Conservation (phyloP, 129 eudicot species). For the Mikania micrantha region DNA sequence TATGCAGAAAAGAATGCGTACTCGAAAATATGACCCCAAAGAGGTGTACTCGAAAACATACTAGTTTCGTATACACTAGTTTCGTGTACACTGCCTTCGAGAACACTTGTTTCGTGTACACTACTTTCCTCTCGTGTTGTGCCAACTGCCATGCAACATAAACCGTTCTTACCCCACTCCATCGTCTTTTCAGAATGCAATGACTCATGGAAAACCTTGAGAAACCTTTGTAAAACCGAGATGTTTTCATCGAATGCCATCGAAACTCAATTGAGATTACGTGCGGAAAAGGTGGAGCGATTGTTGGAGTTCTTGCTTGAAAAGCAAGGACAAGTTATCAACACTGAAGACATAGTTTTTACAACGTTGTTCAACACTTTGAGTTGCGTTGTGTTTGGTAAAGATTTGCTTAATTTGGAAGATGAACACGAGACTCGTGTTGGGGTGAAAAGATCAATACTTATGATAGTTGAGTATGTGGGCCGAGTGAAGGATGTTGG, state of each 20-base stretch:
- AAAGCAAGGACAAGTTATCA: slow-evolving; percentile 12
- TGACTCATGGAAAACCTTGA: slow-evolving; percentile 18
- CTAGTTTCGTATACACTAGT: too few species aligned
- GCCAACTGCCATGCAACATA: slow-evolving; percentile 4
- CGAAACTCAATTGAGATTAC: slow-evolving; percentile 8
- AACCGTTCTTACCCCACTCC: slow-evolving; percentile 2
- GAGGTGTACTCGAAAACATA: too few species aligned
- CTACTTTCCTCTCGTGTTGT: slow-evolving; percentile 21
- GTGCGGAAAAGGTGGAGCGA: slow-evolving; percentile 13
- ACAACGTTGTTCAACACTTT: slow-evolving; percentile 8
- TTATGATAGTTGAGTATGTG: not conserved
- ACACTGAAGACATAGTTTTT: slow-evolving; percentile 3
- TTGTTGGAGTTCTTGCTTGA: slow-evolving; percentile 17
- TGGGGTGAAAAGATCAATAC: slow-evolving; percentile 9
- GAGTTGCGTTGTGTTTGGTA: slow-evolving; percentile 6
- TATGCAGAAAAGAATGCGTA: too few species aligned
- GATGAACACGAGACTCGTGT: not conserved
- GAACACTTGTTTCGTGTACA: too few species aligned
- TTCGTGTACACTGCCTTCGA: slow-evolving; percentile 17
- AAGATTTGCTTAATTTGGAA: slow-evolving; percentile 12
- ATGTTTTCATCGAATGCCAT: slow-evolving; percentile 25
- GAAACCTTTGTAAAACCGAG: slow-evolving; percentile 10
- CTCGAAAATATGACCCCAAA: too few species aligned
- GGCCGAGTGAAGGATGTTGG: slow-evolving; percentile 15
- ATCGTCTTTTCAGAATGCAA: slow-evolving; percentile 17